phyloP scores from a whole-genome alignment of 108 stramenopile species.

The Pseudonitzschia multiseries region DNA sequence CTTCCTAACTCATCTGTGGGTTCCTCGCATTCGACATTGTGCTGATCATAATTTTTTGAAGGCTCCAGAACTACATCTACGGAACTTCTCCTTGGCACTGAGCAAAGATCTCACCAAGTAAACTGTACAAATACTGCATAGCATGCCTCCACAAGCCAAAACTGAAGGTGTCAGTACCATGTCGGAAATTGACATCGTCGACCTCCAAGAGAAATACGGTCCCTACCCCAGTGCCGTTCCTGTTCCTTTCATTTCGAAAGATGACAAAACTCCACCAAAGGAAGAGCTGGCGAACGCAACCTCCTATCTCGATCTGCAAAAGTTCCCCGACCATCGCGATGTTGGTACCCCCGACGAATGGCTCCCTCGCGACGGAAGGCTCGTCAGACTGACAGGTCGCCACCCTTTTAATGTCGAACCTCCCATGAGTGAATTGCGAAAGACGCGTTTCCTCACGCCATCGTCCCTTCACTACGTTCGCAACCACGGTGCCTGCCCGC shows the following conservation, averaged over 20 bases:
- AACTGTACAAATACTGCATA: too few relatives aligned
- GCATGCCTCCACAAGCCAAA: conserved; percentile 32
- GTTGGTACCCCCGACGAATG: conserved; percentile 88
- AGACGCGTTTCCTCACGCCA: conserved; percentile 85
- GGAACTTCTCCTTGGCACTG: background rate
- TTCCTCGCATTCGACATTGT: too few relatives aligned
- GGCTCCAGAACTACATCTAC: background rate
- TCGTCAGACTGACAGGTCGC: conserved; percentile 94
- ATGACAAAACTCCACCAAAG: conserved; percentile 56
- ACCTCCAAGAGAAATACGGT: conserved; percentile 58
- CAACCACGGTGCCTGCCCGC: conserved; percentile 90
- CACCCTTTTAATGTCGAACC: conserved; percentile 99
- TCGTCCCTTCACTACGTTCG: conserved; percentile 82
- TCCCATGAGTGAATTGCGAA: conserved; percentile 67
- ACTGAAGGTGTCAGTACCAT: background rate
- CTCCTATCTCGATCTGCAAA: conserved; percentile 52
- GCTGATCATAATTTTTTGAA: too few relatives aligned
- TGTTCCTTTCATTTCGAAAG: conserved; percentile 66
- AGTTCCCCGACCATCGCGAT: conserved; percentile 75
- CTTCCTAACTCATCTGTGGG: too few relatives aligned
- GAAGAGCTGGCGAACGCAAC: conserved; percentile 47
- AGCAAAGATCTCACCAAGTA: too few relatives aligned
- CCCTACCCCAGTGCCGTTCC: conserved; percentile 83
- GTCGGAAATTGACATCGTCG: background rate
- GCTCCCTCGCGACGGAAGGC: conserved; percentile 83